Conservation (phyloP, 2,329 filamentous ascomycete species). For the Penicillium sp. region DNA sequence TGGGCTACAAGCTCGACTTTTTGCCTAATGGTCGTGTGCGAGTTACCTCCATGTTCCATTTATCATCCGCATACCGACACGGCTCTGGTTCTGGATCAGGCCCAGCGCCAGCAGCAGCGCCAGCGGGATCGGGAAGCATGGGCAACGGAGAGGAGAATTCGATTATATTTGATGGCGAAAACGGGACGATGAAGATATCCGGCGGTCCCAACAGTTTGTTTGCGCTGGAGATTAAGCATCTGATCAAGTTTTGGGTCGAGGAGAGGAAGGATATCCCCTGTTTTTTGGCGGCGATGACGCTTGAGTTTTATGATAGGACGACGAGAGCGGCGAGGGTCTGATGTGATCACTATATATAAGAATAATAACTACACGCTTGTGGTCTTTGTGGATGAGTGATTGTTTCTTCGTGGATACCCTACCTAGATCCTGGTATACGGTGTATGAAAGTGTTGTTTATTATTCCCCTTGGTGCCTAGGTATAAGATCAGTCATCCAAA, state of each 20-base stretch:
- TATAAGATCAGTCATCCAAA: neutral
- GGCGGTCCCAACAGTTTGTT: constrained; percentile 85
- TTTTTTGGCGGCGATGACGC: constrained; percentile 82
- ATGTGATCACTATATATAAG: constrained; percentile 10
- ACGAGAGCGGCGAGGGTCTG: constrained; percentile 37
- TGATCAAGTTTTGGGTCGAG: constrained; percentile 94
- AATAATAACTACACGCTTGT: constrained; percentile 12
- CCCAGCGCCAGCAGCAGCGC: constrained; percentile 55
- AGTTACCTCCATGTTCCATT: constrained; percentile 80
- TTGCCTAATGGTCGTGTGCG: constrained; percentile 96
- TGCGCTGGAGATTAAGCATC: constrained; percentile 74
- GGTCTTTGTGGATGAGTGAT: constrained; percentile 1
- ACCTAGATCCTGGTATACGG: neutral
- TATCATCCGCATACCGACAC: constrained; percentile 50
- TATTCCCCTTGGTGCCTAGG: neutral
- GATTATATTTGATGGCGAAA: constrained; percentile 84
- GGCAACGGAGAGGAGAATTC: constrained; percentile 51
- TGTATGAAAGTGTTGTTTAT: neutral
- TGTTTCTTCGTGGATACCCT: neutral
- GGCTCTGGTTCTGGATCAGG: constrained; percentile 37
- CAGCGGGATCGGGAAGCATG: constrained; percentile 37
- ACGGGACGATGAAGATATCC: constrained; percentile 95
- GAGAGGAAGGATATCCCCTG: constrained; percentile 91
- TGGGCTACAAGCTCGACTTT: constrained; percentile 94
- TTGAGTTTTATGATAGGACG: constrained; percentile 80